phyloP scores from a whole-genome alignment of 2,329 filamentous ascomycete genomes.

The Talaromyces piceae region DNA sequence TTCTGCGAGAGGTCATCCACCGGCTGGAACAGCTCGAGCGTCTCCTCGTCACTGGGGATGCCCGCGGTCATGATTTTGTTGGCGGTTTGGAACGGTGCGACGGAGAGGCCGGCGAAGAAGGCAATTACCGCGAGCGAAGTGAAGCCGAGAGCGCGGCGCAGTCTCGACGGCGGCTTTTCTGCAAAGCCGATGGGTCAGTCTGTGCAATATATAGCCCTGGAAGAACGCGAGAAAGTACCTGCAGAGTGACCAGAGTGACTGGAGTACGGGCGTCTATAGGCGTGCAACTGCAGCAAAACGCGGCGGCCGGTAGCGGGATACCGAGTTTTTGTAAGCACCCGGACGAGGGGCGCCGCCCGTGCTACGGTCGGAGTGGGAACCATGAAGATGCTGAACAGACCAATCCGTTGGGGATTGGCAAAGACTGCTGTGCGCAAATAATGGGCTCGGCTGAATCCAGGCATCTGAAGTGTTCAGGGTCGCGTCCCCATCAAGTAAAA shows the following conservation, averaged over 20 bases:
- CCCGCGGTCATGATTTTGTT: slow-evolving; percentile 28
- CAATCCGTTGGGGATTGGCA: too few relatives aligned
- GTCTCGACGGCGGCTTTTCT: slow-evolving; percentile 21
- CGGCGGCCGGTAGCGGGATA: slow-evolving; percentile 2
- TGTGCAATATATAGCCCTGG: background rate
- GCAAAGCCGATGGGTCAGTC: too few relatives aligned
- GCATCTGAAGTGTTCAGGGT: background rate
- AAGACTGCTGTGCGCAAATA: background rate
- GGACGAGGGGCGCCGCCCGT: background rate
- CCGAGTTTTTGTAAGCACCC: slow-evolving; percentile 5
- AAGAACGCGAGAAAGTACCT: background rate
- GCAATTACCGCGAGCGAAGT: slow-evolving; percentile 27
- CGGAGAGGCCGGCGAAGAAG: slow-evolving; percentile 24
- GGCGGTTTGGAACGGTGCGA: slow-evolving; percentile 20
- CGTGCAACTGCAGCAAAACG: background rate
- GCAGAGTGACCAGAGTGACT: too few relatives aligned
- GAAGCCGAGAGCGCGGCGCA: slow-evolving; percentile 31
- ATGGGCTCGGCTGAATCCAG: background rate
- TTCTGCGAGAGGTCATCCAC: slow-evolving; percentile 45
- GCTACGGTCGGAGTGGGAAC: slow-evolving; percentile 1
- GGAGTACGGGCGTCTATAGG: slow-evolving; percentile 1
- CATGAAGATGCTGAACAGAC: too few relatives aligned
- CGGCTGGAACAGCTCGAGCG: slow-evolving; percentile 58
- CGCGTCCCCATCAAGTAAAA: background rate
- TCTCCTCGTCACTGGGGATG: slow-evolving; percentile 63